These are phyloP conservation scores for Trichoderma atroviride DNA, from an alignment of 2,329 filamentous ascomycete species.

Conservation along the genomic window DNA sequence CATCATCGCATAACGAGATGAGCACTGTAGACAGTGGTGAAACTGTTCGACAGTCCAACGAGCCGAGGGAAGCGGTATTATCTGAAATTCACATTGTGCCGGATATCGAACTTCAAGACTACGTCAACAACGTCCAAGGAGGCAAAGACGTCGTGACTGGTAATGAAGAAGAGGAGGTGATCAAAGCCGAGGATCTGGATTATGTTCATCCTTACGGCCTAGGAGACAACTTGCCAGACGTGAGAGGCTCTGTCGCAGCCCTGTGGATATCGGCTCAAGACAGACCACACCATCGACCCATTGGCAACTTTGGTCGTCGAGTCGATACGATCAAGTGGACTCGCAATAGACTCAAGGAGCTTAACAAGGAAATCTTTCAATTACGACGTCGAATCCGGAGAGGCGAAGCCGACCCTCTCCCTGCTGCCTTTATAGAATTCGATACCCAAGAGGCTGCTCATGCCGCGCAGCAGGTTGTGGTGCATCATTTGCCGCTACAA, in stretches of 20 bases:
- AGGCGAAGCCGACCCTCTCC: constrained; percentile 67
- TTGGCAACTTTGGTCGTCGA: constrained; percentile 77
- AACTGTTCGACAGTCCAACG: background rate
- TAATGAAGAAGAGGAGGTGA: constrained; percentile 24
- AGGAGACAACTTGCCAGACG: constrained; percentile 41
- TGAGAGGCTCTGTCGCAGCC: constrained; percentile 61
- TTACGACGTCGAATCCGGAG: constrained; percentile 74
- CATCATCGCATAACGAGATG: background rate
- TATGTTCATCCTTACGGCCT: constrained; percentile 45
- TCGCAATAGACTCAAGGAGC: constrained; percentile 54
- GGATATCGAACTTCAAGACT: background rate
- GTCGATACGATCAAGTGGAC: constrained; percentile 95
- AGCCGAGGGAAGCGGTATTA: constrained; percentile 24
- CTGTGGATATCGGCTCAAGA: constrained; percentile 75
- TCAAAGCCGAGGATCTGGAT: constrained; percentile 36
- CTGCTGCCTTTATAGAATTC: constrained; percentile 91
- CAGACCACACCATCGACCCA: constrained; percentile 70
- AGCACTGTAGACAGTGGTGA: constrained; percentile 2
- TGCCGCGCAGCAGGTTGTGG: constrained; percentile 80
- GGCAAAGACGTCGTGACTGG: background rate
- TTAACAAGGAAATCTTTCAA: constrained; percentile 55
- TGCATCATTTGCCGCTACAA: constrained; percentile 83
- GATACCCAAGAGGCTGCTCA: constrained; percentile 80
- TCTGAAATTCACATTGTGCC: constrained; percentile 20
- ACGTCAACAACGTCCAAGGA: background rate